These are phyloP conservation scores for Eucalyptus pumila DNA, from an alignment of 345 rosid species.

Conservation along the genomic window DNA sequence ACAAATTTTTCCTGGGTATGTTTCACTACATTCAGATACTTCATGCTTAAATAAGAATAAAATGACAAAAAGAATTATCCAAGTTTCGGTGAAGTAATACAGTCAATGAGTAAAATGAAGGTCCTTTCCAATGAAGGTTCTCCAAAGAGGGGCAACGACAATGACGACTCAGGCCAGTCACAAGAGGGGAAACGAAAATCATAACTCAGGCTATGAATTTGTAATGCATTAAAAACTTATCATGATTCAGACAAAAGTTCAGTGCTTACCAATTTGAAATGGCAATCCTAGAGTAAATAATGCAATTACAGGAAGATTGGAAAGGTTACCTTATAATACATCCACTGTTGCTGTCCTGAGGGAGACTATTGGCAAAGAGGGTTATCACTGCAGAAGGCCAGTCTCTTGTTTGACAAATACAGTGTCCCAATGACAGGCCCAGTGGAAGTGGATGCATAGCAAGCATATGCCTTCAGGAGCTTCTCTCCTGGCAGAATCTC, in stretches of 20 bases:
- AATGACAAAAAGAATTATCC: neutral
- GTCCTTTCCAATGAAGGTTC: neutral
- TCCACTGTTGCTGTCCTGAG: constrained; percentile 35
- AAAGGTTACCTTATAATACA: constrained; percentile 54
- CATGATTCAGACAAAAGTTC: neutral
- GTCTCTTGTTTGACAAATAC: neutral
- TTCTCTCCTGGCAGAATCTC: neutral
- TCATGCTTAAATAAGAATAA: neutral
- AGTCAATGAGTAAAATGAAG: neutral
- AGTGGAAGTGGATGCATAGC: neutral
- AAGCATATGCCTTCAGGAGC: neutral
- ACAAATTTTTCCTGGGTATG: neutral
- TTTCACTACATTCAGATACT: neutral
- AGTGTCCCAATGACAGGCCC: neutral
- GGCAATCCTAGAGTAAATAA: neutral
- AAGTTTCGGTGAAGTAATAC: neutral
- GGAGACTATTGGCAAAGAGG: constrained; percentile 38
- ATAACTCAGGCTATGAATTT: neutral
- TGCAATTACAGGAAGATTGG: neutral
- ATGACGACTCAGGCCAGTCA: neutral
- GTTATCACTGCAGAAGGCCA: constrained; percentile 47
- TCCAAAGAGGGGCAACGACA: neutral
- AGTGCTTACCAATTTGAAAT: neutral
- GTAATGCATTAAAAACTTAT: neutral
- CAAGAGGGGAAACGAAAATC: neutral